A percentile compares a stretch with the other conserved stretches of the same genome.
Evolutionary conservation across 2,329 filamentous ascomycete species (phyloP).

Genomic region (Mollisiaceae sp.): DNA sequence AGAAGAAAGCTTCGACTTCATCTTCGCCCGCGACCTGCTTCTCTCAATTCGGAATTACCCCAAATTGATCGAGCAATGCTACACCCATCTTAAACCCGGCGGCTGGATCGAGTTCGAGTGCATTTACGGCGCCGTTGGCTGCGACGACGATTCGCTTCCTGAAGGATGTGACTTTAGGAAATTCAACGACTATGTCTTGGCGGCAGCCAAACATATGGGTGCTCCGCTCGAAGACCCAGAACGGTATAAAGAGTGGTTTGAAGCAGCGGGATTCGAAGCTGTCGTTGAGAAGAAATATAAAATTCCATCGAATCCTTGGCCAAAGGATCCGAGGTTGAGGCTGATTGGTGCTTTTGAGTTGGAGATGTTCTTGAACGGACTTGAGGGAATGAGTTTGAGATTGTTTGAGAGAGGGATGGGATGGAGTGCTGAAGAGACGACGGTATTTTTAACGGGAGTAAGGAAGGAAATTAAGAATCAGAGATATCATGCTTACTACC

Average conservation of each 20-base stretch:
- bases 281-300: not conserved
- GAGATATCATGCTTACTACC: constrained; percentile 23
- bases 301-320: not conserved
- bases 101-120: constrained; percentile 5
- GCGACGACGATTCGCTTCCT: constrained; percentile 2
- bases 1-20: constrained; percentile 11
- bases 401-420: constrained; percentile 22
- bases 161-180: not conserved
- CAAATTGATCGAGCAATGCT: constrained; percentile 1
- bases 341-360: constrained; percentile 3
- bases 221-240: not conserved
- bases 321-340: not conserved
- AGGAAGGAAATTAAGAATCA: constrained; percentile 21
- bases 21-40: constrained; percentile 11
- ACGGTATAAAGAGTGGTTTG: not conserved
- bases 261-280: not conserved
- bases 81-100: constrained; percentile 8
- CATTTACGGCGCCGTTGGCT: constrained; percentile 1
- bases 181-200: not conserved
- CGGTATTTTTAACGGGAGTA: constrained; percentile 15
- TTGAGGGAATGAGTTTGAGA: constrained; percentile 19
- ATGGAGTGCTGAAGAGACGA: constrained; percentile 18
- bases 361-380: constrained; percentile 8
- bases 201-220: not conserved
- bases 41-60: constrained; percentile 6